Conservation (phyloP, 2,329 filamentous ascomycete species). For the Fusarium veterinarium region DNA sequence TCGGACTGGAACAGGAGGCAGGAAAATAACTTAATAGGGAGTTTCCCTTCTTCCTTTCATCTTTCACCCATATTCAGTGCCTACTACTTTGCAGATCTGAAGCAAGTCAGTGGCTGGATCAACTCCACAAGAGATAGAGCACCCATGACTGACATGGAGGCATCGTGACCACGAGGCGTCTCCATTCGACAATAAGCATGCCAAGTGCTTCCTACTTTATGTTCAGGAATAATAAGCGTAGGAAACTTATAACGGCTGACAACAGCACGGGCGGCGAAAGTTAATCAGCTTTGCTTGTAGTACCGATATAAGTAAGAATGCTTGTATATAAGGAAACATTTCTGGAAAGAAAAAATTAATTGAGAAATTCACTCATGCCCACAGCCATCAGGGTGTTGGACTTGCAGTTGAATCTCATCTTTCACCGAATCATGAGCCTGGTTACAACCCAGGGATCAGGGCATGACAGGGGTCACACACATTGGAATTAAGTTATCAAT, state of each 20-base stretch:
- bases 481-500: constrained; percentile 44
- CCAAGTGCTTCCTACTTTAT: not conserved
- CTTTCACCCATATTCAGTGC: not conserved
- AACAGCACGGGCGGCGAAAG: no score
- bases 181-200: not conserved
- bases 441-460: constrained; percentile 9
- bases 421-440: not conserved
- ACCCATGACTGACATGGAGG: not conserved
- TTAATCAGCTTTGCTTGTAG: not conserved
- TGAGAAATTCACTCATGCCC: not conserved
- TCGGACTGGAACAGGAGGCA: not conserved
- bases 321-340: not conserved
- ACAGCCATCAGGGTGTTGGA: not conserved
- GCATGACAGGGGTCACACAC: constrained; percentile 11
- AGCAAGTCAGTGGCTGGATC: not conserved
- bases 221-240: no score
- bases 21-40: no score
- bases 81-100: not conserved
- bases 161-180: not conserved
- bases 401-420: not conserved
- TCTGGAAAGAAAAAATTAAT: no score
- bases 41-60: not conserved
- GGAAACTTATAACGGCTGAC: not conserved
- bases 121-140: constrained; percentile 22
- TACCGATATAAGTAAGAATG: not conserved